Conservation (phyloP, 345 rosid genomes). For the Sisymbrium altissimum region DNA sequence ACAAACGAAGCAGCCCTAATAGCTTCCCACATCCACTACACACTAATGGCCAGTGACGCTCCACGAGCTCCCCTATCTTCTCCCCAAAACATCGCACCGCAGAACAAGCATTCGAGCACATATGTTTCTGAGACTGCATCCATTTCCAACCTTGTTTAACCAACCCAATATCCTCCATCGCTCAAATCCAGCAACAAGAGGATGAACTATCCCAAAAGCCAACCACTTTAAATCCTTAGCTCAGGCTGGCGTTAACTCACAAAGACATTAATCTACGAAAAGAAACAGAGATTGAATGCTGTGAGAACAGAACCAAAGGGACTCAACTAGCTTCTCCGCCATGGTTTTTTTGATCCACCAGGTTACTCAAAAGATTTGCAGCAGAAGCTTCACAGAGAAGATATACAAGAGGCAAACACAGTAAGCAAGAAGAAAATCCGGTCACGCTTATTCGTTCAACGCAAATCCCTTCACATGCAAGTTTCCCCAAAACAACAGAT, state of each 20-base stretch:
- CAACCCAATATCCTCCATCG: slow-evolving; percentile 87
- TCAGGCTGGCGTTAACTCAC: slow-evolving; percentile 5
- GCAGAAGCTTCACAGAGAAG: slow-evolving; percentile 14
- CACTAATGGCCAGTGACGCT: slow-evolving; percentile 88
- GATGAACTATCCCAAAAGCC: neutral
- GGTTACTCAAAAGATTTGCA: slow-evolving; percentile 1
- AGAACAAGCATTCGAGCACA: slow-evolving; percentile 43
- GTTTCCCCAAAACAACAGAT: slow-evolving; percentile 38
- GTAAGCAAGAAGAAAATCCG: slow-evolving; percentile 28
- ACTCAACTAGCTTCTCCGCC: slow-evolving; percentile 15
- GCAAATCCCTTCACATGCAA: slow-evolving; percentile 56
- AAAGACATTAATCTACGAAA: slow-evolving; percentile 1
- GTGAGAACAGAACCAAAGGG: slow-evolving; percentile 14
- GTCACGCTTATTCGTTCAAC: slow-evolving; percentile 49
- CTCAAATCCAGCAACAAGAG: slow-evolving; percentile 5
- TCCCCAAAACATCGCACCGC: slow-evolving; percentile 45
- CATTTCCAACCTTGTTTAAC: slow-evolving; percentile 88
- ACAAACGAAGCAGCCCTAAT: slow-evolving; percentile 36
- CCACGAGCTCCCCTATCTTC: slow-evolving; percentile 51
- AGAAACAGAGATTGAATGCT: neutral
- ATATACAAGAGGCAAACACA: slow-evolving; percentile 12
- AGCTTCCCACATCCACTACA: slow-evolving; percentile 60
- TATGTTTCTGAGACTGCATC: slow-evolving; percentile 69
- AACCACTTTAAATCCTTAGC: neutral
- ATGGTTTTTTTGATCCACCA: neutral